Conservation (phyloP, 2,329 filamentous ascomycete species). For the Epichloe elymi region DNA sequence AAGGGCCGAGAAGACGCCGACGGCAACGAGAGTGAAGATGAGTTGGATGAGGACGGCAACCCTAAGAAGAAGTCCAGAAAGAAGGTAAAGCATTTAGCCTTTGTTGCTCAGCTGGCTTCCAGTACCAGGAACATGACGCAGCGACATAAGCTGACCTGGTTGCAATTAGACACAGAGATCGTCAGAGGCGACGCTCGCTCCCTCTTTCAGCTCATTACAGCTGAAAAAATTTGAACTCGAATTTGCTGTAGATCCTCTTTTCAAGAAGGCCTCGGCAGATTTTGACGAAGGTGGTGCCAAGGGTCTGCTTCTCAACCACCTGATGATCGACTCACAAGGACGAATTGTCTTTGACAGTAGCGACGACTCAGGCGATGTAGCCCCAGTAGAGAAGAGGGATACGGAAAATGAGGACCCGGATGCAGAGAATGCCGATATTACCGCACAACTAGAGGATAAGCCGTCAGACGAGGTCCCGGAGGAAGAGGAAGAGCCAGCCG, state of each 20-base stretch:
- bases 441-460: conserved; percentile 27
- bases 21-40: conserved; percentile 53
- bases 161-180: conserved; percentile 49
- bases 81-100: conserved; percentile 40
- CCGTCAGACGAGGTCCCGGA: conserved; percentile 30
- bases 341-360: conserved; percentile 98
- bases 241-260: conserved; percentile 92
- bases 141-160: background rate
- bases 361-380: conserved; percentile 57
- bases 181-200: conserved; percentile 84
- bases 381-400: conserved; percentile 19
- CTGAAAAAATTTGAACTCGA: conserved; percentile 97
- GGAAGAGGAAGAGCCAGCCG: conserved; percentile 35
- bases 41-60: conserved; percentile 48
- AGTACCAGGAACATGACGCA: background rate
- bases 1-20: conserved; percentile 52
- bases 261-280: conserved; percentile 97
- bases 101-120: background rate
- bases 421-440: conserved; percentile 15
- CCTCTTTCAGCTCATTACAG: conserved; percentile 76
- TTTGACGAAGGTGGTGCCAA: conserved; percentile 98
- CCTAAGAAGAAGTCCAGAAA: conserved; percentile 54
- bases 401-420: conserved; percentile 26
- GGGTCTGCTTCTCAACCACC: conserved; percentile 82
- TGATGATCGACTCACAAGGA: conserved; percentile 86